Evolutionary conservation across 352 stramenopile species (phyloP), one percentile per base, ranked within the genome.

Genomic region (Phytophthora fragariae): DNA sequence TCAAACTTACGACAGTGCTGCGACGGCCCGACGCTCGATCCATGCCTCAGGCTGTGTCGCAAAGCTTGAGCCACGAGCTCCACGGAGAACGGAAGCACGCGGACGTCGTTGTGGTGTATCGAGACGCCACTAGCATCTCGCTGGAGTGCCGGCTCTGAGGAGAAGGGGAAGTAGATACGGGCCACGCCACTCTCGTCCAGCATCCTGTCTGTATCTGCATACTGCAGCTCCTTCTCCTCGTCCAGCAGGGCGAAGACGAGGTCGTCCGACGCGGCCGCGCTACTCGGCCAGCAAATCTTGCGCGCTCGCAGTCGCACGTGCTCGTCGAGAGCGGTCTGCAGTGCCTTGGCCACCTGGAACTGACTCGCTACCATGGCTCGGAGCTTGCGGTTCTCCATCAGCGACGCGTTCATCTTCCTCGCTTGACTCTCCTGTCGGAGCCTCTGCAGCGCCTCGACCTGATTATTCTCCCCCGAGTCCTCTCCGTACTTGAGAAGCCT

Each of bases 161-260:
- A 70, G 31, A 66, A 70, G 27, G 70, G 64, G 29, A 73, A 59
- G 49, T 70, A 70, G n/a, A 77, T 66, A 3, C 65, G 29, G 6
- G 71, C 54, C 27, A 77, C 60, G 4, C 71, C 71, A 15, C 71
- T 74, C 17, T 67, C 66, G 29, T 70, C 65, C 55, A 77, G 27
- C 1, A 77, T 35, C 21, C 70, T 74, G 62, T 77, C 65, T 3
- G 65, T 73, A 0, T 61, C 71, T 47, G 65, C 71, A 29, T 75
- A 75, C 9, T 75, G 66, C 12, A 75, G 27, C 11, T 75, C 71
- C 21, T 78, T 78, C 11, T 74, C 64, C 53, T 80, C 73, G 21
- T 80, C 73, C 9, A 77, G 35, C 15, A 80, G 52, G 10, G 69
- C 73, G 52, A 80, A 80, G 19, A 80, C 53, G 8, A 80, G 14